These are phyloP conservation scores for Sherardia arvensis DNA, from an alignment of 257 asterid species.

Conservation along the genomic window DNA sequence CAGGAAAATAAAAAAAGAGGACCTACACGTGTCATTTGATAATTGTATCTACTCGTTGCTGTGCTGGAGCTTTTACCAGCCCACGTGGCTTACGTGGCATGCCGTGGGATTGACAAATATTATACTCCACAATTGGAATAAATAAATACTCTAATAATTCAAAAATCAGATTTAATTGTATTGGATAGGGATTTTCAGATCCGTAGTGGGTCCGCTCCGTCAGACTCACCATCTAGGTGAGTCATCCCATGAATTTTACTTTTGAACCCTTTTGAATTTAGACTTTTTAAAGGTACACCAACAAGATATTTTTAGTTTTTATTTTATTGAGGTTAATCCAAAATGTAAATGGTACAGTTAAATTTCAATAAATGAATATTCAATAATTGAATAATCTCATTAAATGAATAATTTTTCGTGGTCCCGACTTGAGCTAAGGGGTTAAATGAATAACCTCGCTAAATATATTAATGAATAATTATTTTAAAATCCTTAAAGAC, in stretches of 20 bases:
- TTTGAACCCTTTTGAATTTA: neutral
- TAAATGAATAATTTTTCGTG: too few species aligned
- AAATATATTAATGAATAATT: too few species aligned
- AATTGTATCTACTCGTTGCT: constrained; percentile 29
- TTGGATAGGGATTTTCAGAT: constrained; percentile 53
- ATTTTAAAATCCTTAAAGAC: too few species aligned
- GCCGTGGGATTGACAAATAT: constrained; percentile 1
- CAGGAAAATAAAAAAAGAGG: constrained; percentile 19
- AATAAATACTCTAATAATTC: neutral
- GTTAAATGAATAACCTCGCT: too few species aligned
- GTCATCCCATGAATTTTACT: constrained; percentile 8
- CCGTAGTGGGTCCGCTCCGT: constrained; percentile 41
- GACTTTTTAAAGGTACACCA: neutral
- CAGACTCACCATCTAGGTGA: constrained; percentile 5
- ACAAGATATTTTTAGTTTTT: neutral
- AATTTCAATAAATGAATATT: too few species aligned
- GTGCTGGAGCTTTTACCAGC: constrained; percentile 33
- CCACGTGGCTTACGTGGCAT: constrained; percentile 75
- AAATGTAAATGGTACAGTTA: too few species aligned
- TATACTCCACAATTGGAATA: too few species aligned
- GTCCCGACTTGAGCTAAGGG: too few species aligned
- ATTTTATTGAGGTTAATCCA: too few species aligned
- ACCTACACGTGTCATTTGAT: constrained; percentile 44
- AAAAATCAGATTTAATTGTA: constrained; percentile 27
- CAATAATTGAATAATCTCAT: too few species aligned